These are phyloP conservation scores for Penicillium bialowiezense DNA, from an alignment of 495 filamentous ascomycete genomes.

Conservation along the genomic window DNA sequence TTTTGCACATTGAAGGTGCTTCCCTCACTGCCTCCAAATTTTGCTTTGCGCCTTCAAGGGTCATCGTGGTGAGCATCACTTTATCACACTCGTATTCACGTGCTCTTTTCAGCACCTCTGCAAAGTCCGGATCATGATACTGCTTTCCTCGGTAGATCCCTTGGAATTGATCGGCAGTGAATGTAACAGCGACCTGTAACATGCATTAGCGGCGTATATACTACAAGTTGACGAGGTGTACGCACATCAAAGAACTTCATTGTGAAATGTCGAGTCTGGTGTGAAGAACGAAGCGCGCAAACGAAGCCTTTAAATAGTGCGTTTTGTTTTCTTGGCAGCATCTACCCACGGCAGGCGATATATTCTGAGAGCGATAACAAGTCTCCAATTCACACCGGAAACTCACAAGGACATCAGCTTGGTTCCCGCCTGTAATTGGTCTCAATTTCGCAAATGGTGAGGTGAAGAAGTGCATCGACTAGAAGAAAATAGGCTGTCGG, in stretches of 20 bases:
- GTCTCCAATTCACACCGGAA: too few species aligned
- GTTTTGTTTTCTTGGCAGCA: not conserved
- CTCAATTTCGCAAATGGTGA: too few species aligned
- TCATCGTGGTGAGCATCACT: slow-evolving; percentile 29
- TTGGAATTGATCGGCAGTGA: slow-evolving; percentile 32
- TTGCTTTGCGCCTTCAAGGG: slow-evolving; percentile 15
- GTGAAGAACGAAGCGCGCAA: not conserved
- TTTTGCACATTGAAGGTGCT: slow-evolving; percentile 24
- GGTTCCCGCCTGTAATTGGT: too few species aligned
- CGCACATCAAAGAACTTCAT: slow-evolving; percentile 10
- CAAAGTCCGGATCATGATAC: slow-evolving; percentile 29
- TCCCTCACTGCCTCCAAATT: slow-evolving; percentile 17
- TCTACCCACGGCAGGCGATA: not conserved
- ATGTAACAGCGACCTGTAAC: slow-evolving; percentile 28
- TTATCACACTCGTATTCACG: slow-evolving; percentile 21
- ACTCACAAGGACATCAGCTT: too few species aligned
- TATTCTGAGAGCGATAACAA: not conserved
- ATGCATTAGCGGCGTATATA: not conserved
- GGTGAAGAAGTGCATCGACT: too few species aligned
- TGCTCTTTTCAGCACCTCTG: slow-evolving; percentile 22
- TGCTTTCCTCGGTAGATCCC: slow-evolving; percentile 31
- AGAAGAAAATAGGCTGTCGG: not conserved
- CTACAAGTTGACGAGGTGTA: not conserved
- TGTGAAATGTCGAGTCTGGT: not conserved
- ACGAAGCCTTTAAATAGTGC: not conserved